Evolutionary conservation across 2,329 filamentous ascomycete species (phyloP).

Genomic region (Xylariaceae sp.): DNA sequence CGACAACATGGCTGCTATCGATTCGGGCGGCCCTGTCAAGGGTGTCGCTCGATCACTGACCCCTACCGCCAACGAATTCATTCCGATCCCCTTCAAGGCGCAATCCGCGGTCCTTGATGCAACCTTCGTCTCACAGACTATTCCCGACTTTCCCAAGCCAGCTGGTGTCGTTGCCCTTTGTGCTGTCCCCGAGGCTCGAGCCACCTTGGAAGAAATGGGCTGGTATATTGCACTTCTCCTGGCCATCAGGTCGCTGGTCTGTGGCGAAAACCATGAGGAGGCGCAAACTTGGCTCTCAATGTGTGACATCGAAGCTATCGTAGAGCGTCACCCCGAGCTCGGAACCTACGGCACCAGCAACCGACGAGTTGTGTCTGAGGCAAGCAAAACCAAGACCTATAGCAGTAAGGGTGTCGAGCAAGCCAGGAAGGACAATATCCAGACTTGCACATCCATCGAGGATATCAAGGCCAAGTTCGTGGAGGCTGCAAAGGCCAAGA

Average conservation of each 20-base stretch:
- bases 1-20: too few relatives aligned
- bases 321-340: constrained; percentile 14
- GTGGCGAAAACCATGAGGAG: constrained; percentile 10
- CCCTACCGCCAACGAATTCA: constrained; percentile 7
- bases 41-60: neutral
- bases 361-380: constrained; percentile 17
- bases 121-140: constrained; percentile 19
- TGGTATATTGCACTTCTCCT: constrained; percentile 30
- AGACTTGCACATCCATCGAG: constrained; percentile 17
- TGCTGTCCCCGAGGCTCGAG: constrained; percentile 21
- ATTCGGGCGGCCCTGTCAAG: neutral
- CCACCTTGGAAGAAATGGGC: constrained; percentile 23
- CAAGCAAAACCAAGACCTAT: neutral
- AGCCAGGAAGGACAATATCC: constrained; percentile 18
- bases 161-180: constrained; percentile 25
- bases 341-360: constrained; percentile 24
- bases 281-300: constrained; percentile 26
- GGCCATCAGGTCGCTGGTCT: constrained; percentile 27
- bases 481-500: constrained; percentile 13
- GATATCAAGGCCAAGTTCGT: constrained; percentile 21
- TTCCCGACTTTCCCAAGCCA: constrained; percentile 18
- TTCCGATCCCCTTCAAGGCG: neutral
- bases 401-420: neutral
- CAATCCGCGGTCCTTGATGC: constrained; percentile 13
- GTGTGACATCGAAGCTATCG: constrained; percentile 20